A percentile compares a stretch with the other conserved stretches of the same genome.
These are phyloP conservation scores for Apiotrichum gracile DNA, from an alignment of 1,284 basidiomycete species.

Conservation along the genomic window DNA sequence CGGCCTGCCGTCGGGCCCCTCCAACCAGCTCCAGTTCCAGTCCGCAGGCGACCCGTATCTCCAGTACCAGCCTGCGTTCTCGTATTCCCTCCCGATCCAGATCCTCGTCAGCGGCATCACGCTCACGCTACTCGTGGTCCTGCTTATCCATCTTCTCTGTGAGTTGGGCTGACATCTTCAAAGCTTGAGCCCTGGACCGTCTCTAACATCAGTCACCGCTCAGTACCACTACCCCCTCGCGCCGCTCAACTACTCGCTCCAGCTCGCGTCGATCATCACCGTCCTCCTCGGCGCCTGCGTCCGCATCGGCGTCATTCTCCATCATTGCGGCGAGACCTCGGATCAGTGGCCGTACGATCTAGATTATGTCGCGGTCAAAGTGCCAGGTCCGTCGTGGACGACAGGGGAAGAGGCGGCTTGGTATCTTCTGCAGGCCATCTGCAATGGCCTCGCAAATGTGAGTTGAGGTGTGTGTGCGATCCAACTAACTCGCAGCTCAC, in stretches of 20 bases:
- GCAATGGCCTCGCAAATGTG: slow-evolving; percentile 78
- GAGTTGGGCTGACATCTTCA: slow-evolving; percentile 9
- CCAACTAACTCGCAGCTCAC: slow-evolving; percentile 60
- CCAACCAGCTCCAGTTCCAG: not conserved
- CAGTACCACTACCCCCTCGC: slow-evolving; percentile 95
- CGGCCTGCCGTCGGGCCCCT: too few relatives aligned
- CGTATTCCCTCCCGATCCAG: slow-evolving; percentile 84
- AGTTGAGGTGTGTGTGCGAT: slow-evolving; percentile 15
- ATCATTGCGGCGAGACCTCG: slow-evolving; percentile 58
- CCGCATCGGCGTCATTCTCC: slow-evolving; percentile 69
- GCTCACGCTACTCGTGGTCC: slow-evolving; percentile 76
- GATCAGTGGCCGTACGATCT: slow-evolving; percentile 90
- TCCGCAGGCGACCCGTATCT: slow-evolving; percentile 62
- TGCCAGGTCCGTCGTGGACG: slow-evolving; percentile 68
- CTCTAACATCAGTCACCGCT: slow-evolving; percentile 60
- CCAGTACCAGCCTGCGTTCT: slow-evolving; percentile 65
- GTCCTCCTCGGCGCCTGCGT: slow-evolving; percentile 71
- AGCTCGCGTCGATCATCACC: slow-evolving; percentile 71
- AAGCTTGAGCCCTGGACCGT: not conserved
- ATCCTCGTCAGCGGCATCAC: slow-evolving; percentile 81
- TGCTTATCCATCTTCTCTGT: slow-evolving; percentile 82
- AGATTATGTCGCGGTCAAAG: slow-evolving; percentile 75
- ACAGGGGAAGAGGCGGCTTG: slow-evolving; percentile 67
- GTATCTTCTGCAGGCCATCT: slow-evolving; percentile 80
- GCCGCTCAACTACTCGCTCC: slow-evolving; percentile 82